These are phyloP conservation scores for Oryza longistaminata DNA, from an alignment of 176 grass and related monocot genomes.

Conservation along the genomic window DNA sequence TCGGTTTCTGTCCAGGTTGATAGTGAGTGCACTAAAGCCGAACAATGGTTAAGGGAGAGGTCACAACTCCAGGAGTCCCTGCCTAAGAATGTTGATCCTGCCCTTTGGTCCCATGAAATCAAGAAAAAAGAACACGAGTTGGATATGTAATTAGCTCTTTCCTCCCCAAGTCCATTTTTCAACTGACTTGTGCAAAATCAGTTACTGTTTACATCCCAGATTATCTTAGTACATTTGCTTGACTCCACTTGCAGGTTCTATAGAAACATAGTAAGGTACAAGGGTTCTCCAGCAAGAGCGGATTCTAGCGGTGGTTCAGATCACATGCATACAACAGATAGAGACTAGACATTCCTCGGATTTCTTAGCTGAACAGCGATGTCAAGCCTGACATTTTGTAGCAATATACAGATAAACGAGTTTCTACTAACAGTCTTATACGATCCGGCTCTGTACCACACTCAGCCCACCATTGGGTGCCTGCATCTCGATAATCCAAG, in stretches of 20 bases:
- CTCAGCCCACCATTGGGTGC: conserved; percentile 31
- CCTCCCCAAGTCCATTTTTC: conserved; percentile 8
- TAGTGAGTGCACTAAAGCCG: conserved; percentile 72
- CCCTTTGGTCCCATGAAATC: conserved; percentile 87
- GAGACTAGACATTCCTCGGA: conserved; percentile 39
- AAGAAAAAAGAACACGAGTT: conserved; percentile 60
- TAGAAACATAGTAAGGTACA: conserved; percentile 55
- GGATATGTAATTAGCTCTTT: conserved; percentile 61
- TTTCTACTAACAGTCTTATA: conserved; percentile 41
- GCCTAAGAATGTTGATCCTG: conserved; percentile 79
- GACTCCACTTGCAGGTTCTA: conserved; percentile 60
- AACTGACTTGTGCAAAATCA: conserved; percentile 1
- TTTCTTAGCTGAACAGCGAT: conserved; percentile 14
- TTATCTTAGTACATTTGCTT: conserved; percentile 28
- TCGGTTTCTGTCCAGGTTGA: conserved; percentile 50
- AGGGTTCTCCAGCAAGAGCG: conserved; percentile 47
- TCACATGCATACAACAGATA: conserved; percentile 48
- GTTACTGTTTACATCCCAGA: conserved; percentile 24
- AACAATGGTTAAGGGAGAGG: conserved; percentile 77
- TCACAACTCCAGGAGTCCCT: conserved; percentile 73
- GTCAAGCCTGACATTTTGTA: conserved; percentile 41
- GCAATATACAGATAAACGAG: conserved; percentile 29
- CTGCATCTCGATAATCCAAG: conserved; percentile 3
- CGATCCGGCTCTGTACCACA: conserved; percentile 32
- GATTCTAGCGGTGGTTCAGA: conserved; percentile 55